Evolutionary conservation across 495 filamentous ascomycete species (phyloP).

Genomic region (Neurospora sp.): DNA sequence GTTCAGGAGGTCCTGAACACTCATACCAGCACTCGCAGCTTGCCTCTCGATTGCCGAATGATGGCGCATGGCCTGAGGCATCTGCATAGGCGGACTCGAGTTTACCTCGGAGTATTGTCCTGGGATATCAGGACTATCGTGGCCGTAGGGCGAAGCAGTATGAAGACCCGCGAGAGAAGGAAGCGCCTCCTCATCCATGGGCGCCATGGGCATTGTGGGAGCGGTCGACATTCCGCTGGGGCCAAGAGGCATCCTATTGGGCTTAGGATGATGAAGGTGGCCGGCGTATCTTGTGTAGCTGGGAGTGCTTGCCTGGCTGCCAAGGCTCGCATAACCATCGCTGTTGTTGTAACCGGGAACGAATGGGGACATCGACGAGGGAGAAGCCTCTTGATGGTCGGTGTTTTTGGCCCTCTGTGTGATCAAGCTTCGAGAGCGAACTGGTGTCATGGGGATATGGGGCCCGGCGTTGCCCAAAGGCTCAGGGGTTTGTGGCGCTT

Average conservation of each 20-base stretch:
- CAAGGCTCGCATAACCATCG: neutral
- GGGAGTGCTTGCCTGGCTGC: neutral
- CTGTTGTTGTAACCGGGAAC: neutral
- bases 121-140: neutral
- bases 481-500: neutral
- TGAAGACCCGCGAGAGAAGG: neutral
- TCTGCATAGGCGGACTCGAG: neutral
- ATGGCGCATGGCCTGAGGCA: neutral
- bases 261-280: neutral
- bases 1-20: neutral
- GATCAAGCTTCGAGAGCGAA: neutral
- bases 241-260: neutral
- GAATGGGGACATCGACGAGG: neutral
- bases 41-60: neutral
- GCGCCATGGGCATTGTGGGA: neutral
- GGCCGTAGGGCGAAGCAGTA: neutral
- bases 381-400: neutral
- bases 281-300: neutral
- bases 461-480: neutral
- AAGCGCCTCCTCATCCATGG: neutral
- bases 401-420: neutral
- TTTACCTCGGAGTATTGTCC: neutral
- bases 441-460: neutral
- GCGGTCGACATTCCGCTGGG: neutral
- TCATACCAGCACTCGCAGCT: neutral